Evolutionary conservation across 495 filamentous ascomycete species (phyloP).

Genomic region (Penicillium turbatum): DNA sequence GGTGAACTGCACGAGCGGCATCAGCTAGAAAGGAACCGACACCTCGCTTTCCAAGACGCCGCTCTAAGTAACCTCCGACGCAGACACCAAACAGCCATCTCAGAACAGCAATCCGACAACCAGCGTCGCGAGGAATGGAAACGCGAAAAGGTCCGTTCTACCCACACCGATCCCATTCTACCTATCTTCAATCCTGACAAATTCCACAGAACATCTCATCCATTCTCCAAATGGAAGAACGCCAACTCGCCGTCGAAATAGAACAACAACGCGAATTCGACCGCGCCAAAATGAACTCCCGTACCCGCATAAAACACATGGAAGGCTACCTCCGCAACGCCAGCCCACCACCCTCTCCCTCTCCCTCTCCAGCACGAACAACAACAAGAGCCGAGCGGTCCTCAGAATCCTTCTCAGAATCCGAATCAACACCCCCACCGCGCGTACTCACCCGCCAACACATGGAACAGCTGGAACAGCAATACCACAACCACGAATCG

Average conservation of each 20-base stretch:
- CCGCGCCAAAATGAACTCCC: conserved; percentile 51
- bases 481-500: conserved; percentile 63
- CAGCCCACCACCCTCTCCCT: conserved; percentile 37
- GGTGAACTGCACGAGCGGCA: conserved; percentile 50
- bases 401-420: conserved; percentile 25
- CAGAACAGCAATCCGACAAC: conserved; percentile 26
- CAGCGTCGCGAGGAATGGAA: conserved; percentile 47
- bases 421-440: conserved; percentile 16
- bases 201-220: conserved; percentile 41
- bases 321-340: conserved; percentile 68
- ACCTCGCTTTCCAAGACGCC: conserved; percentile 47
- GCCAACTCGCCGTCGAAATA: conserved; percentile 70
- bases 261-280: conserved; percentile 58
- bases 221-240: conserved; percentile 62
- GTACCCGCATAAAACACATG: conserved; percentile 72
- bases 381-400: conserved; percentile 5
- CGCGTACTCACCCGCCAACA: conserved; percentile 39
- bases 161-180: conserved; percentile 8
- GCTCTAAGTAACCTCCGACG: conserved; percentile 30
- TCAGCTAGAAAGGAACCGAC: conserved; percentile 54
- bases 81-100: conserved; percentile 33
- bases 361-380: background rate
- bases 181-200: conserved; percentile 12
- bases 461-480: conserved; percentile 60
- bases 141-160: conserved; percentile 48